These are phyloP conservation scores for Dichotomocladium elegans DNA, from an alignment of 371 early-diverging fungal species.

Conservation along the genomic window DNA sequence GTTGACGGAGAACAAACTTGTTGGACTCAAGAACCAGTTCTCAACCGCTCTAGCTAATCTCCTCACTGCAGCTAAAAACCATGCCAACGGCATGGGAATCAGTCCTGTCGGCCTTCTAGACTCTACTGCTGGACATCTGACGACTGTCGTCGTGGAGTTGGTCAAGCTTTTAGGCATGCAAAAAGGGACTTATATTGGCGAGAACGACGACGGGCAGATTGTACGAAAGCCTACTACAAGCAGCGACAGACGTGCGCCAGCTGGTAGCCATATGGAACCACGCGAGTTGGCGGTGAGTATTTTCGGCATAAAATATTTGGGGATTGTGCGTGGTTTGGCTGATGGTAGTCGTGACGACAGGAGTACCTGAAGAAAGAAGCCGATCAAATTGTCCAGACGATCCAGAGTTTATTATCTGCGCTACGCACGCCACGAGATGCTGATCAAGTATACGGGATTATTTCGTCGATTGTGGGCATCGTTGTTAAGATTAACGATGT, in stretches of 20 bases:
- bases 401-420: constrained; percentile 73
- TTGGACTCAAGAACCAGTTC: constrained; percentile 52
- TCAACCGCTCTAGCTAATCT: constrained; percentile 64
- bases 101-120: constrained; percentile 70
- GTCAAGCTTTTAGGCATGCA: constrained; percentile 62
- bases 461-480: constrained; percentile 66
- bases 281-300: constrained; percentile 23
- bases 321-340: neutral
- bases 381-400: constrained; percentile 80
- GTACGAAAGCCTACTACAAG: too few relatives aligned
- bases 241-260: too few relatives aligned
- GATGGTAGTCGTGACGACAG: neutral
- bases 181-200: too few relatives aligned
- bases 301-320: too few relatives aligned
- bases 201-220: too few relatives aligned
- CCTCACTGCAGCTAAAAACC: constrained; percentile 73
- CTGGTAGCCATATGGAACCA: too few relatives aligned
- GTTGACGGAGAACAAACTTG: constrained; percentile 23
- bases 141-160: constrained; percentile 72
- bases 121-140: constrained; percentile 72
- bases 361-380: constrained; percentile 82
- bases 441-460: constrained; percentile 59
- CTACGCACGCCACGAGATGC: constrained; percentile 69
- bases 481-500: constrained; percentile 38
- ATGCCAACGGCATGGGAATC: constrained; percentile 72